Percentiles rank a stretch among this genome's conserved stretches.
phyloP scores from a whole-genome alignment of 2,329 filamentous ascomycete genomes.

The Fusarium begoniae region DNA sequence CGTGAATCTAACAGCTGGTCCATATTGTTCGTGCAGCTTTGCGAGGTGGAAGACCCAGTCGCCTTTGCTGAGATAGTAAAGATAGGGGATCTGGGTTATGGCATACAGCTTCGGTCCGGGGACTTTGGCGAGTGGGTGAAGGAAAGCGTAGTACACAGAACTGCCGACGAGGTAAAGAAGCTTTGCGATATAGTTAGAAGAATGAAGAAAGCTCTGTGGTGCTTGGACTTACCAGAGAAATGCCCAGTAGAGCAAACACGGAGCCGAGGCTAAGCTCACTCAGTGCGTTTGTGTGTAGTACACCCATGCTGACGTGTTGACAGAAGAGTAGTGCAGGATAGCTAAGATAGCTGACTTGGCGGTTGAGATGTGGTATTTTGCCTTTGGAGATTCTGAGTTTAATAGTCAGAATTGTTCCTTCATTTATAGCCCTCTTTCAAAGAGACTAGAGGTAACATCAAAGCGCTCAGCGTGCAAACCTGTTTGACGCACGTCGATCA shows the following conservation, averaged over 20 bases:
- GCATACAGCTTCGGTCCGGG: background rate
- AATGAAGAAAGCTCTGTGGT: background rate
- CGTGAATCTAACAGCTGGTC: background rate
- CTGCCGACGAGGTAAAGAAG: background rate
- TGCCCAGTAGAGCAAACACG: background rate
- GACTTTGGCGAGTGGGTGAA: slow-evolving; percentile 8
- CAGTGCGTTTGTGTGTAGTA: background rate
- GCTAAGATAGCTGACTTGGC: background rate
- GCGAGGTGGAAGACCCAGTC: background rate
- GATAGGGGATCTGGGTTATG: background rate
- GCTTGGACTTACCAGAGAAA: background rate
- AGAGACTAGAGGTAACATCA: background rate
- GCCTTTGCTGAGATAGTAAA: background rate
- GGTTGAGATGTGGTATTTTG: background rate
- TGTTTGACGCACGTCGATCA: background rate
- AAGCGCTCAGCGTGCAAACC: background rate
- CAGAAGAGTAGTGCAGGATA: background rate
- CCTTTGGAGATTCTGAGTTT: fast-evolving
- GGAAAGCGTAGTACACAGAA: background rate
- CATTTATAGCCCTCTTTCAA: background rate
- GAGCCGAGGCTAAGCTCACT: background rate
- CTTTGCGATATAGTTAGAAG: background rate
- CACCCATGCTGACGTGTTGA: background rate
- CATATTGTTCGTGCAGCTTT: background rate
- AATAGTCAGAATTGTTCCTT: background rate